Base-by-base conservation (phyloP, 2,329 filamentous ascomycete species). In the Sporothrix schenckii region DNA sequence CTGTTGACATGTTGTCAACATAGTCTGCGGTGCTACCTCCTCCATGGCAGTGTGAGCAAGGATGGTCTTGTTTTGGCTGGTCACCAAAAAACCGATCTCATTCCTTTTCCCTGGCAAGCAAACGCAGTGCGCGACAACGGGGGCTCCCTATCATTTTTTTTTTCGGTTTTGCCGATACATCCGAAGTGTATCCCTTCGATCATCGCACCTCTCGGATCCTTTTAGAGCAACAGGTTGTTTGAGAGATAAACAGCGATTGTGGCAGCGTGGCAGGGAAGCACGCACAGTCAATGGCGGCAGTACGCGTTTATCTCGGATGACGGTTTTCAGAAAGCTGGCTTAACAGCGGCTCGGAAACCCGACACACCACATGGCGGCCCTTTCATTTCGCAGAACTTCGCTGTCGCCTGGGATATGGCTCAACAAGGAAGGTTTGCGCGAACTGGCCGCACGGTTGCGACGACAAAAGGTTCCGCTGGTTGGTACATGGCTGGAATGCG, bases 51-150 rank as follows among this genome's bases (percentile, higher is more conserved):
- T 69, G 66, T 66, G 44, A 72, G 71, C 63, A 13, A n/a, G 24
- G 16, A 50, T 4, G 49, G 52, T 68, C 72, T 70, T 69, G 47
- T 72, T 10, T 68, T 75, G 75, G 74, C 73, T 74, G 75, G 72
- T 74, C 75, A 76, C 76, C 74, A 76, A 73, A 71, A 74, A 71
- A 75, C 72, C 75, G 75, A 75, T 76, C 75, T 76, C 54, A 16
- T 74, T 44, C 11, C 11, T 4, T 75, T 76, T 66, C 68, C 49
- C 50, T 56, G 47, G 70, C 78, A 81, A 82, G 85, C 84, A 83
- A 83, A 80, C 60, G 83, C 84, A 85, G 83, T 84, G 83, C 84
- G 83, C 82, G 82, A 72, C 75, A 78, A 75, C 74, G 74, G 75
- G 27, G 58, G 68, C 47, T 54, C 44, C 21, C 27, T 14, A 7